Evolutionary conservation across 2,329 filamentous ascomycete species (phyloP), one percentile per base, ranked within the genome.

Genomic region (Monosporascus cannonballus): DNA sequence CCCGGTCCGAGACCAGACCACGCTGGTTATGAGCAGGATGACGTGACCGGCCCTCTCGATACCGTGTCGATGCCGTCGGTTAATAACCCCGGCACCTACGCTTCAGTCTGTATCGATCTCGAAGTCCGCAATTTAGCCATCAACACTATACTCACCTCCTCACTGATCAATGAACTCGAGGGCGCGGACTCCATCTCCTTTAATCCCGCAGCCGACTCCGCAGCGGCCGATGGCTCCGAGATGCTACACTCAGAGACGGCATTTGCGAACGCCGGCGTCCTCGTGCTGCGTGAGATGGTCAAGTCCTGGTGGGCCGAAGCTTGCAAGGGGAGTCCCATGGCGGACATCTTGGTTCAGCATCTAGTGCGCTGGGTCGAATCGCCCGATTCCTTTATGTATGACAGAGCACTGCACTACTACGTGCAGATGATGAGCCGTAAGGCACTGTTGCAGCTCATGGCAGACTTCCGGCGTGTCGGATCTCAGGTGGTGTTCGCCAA

Each of bases 401-500:
- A 99, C 71, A 85, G 89, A 4, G 90, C 92, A 6, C 72, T 99
- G 58, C 91, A 97, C 66, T 94, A 96, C 75, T 97, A 99, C 65
- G 92, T 99, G 51, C 93, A 96, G 69, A 94, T 96, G 84, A 95
- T 99, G 87, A 96, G 91, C 36, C 88, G 90, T 59, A 99, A 99
- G 70, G 94, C 95, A 0, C 89, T 99, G 59, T 89, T 96, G 66
- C 93, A 97, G 70, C 81, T 99, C 37, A 96, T 99, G 88, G 89
- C 87, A 0, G 94, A 99, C 67, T 99, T 99, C 74, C 85, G 91
- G 55, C 86, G 93, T 11, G 93, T 99, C 2, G 94, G 94, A 2
- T 96, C 91, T 0, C 90, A 96, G 61, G 86, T 99, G 22, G 83
- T 99, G n/a, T 97, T 95, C 69, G 95, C 94, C 41, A 96, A 86